Evolutionary conservation across 1,139 yeast species (phyloP), one percentile per base, ranked within the genome.

Genomic region (Kodamaea plutei): DNA sequence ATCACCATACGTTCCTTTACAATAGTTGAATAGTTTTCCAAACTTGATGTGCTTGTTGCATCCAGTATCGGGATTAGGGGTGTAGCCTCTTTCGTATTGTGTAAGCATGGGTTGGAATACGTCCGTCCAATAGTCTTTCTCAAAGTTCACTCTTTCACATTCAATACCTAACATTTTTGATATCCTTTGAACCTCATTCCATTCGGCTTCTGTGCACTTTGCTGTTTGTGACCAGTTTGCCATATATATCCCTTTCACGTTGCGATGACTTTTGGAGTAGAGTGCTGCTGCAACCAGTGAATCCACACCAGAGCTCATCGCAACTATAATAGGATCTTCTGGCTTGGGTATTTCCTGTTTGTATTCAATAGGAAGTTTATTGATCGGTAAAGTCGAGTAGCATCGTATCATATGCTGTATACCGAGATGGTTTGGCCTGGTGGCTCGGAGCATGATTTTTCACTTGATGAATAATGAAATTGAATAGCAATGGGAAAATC

Each of bases 261-360:
- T 76, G 5, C 54, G 61, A 39, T 69, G 71, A 33, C 61, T 52
- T 20, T 61, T 52, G 1, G 82, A 69, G 49, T 77, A 76, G 35
- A 88, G 45, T 0, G 91, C 79, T 0, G 97, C 97, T 2, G 84
- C 77, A 1, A 91, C 88, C 1, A 96, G 82, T 0, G 97, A 88
- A 54, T 91, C 98, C 0, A 91, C 97, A 0, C 99, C 99, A 0
- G 95, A 84, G 1, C 96, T 87, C 96, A 91, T 87, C 14, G 97
- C 96, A 2, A 91, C 75, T 20, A 84, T 64, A 14, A 91, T 72
- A 31, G 68, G 74, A 47, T 84, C 95, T 21, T 69, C 53, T 4
- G 44, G 44, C 1, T 40, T 37, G 0, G 93, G 91, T 17, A 48
- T 45, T 4, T 56, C 58, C 41, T 75, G 83, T 25, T 15, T 16